Percentiles rank a stretch among this genome's conserved stretches.
These are phyloP conservation scores for Hypsizygus ulmarius DNA, from an alignment of 1,284 basidiomycete genomes.

Conservation along the genomic window DNA sequence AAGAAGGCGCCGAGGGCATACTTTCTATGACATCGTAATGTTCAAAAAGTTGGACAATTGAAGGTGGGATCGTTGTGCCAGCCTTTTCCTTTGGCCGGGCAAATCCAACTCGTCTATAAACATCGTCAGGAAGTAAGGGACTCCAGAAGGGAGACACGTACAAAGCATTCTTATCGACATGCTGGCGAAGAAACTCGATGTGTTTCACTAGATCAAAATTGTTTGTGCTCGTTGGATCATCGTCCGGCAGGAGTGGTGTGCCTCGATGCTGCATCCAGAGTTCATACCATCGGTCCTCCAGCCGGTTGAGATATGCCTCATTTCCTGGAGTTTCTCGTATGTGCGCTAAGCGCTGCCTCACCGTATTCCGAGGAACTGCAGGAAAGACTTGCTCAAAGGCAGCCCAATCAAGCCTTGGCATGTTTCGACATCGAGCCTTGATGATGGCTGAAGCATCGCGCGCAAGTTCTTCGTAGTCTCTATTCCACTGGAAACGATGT, in stretches of 20 bases:
- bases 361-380: slow-evolving; percentile 61
- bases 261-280: slow-evolving; percentile 75
- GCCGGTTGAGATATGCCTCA: slow-evolving; percentile 71
- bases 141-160: slow-evolving; percentile 39
- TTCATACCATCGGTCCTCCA: slow-evolving; percentile 81
- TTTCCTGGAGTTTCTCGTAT: slow-evolving; percentile 64
- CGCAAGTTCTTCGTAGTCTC: slow-evolving; percentile 83
- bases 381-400: slow-evolving; percentile 80
- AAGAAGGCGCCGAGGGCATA: slow-evolving; percentile 41
- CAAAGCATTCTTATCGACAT: slow-evolving; percentile 85
- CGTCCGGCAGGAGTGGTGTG: slow-evolving; percentile 66
- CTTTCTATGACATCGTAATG: slow-evolving; percentile 52
- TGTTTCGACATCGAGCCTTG: slow-evolving; percentile 66
- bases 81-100: slow-evolving; percentile 41
- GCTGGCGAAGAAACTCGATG: slow-evolving; percentile 73
- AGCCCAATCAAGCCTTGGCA: slow-evolving; percentile 62
- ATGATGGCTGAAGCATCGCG: slow-evolving; percentile 84
- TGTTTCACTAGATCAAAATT: slow-evolving; percentile 79
- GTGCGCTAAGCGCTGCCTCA: slow-evolving; percentile 61
- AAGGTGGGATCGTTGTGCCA: slow-evolving; percentile 40
- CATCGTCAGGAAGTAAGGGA: slow-evolving; percentile 19
- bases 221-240: slow-evolving; percentile 60
- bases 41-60: slow-evolving; percentile 45
- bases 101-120: slow-evolving; percentile 54
- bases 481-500: slow-evolving; percentile 78